A percentile compares a stretch with the other conserved stretches of the same genome.
phyloP scores from a whole-genome alignment of 768 basidiomycete genomes.

The Sarcodon aspratus region DNA sequence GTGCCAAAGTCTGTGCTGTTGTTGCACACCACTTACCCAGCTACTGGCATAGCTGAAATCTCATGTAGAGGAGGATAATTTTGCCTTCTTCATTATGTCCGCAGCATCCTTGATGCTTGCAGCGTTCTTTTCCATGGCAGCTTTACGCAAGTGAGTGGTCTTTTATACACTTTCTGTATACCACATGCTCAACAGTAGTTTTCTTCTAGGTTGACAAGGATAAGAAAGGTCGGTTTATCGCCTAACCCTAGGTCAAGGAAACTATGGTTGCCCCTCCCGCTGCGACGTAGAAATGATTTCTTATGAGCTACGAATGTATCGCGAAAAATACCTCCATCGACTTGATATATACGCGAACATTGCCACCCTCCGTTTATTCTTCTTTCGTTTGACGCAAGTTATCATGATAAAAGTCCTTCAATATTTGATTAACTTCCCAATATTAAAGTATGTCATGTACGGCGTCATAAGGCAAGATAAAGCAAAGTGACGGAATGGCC shows the following conservation, averaged over 20 bases:
- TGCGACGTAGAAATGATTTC: constrained; percentile 1
- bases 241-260: constrained; percentile 5
- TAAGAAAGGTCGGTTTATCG: constrained; percentile 17
- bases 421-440: no score
- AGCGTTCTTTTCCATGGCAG: constrained; percentile 10
- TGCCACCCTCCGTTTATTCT: no score
- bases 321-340: no score
- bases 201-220: constrained; percentile 11
- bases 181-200: not conserved
- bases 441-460: no score
- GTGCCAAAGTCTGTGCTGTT: constrained; percentile 17
- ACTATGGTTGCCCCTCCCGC: constrained; percentile 10
- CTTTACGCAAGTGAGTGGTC: constrained; percentile 9
- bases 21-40: constrained; percentile 55
- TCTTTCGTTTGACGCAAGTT: no score
- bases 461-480: no score
- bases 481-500: no score
- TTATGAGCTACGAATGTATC: no score
- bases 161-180: no score
- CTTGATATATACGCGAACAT: no score
- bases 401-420: no score
- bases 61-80: constrained; percentile 15
- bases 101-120: constrained; percentile 9
- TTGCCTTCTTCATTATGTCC: constrained; percentile 15
- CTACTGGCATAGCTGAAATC: constrained; percentile 10